Evolutionary conservation across 139 green algal genomes (phyloP), one percentile per base, ranked within the genome.

Genomic region (Raphidocelis subcapitata): DNA sequence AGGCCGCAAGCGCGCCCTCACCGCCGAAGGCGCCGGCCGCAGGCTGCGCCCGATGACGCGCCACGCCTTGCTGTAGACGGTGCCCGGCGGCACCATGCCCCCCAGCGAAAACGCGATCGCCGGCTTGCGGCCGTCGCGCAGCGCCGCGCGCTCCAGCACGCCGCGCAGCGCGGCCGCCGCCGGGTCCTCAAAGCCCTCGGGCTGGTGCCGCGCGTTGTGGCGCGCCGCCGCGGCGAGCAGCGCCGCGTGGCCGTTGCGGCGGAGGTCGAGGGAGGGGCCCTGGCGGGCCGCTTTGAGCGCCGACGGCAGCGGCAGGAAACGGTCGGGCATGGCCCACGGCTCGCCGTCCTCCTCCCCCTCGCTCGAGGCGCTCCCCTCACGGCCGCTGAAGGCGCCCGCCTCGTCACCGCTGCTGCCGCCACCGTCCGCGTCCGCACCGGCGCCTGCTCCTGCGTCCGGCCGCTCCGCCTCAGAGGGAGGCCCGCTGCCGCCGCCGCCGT

Each of bases 21-120:
- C 41, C 41, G 12, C 41, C 41, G 8, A 12, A 20, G 12, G 8
- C 41, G 41, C 41, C 37, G 44, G 69, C 26, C 16, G 33, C 35
- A 35, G 3, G 35, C 61, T 65, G 37, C 69, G 69, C 44, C 44
- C 65, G 41, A 75, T 60, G 26, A 20, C 67, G 47, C 57, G 51
- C 69, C 69, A 75, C 2, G 69, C 69, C 15, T 67, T 75, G 28
- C 36, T 57, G 32, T 75, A 75, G 18, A 41, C 28, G 57, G 55
- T 67, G 36, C 65, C 57, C 12, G 37, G 28, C 4, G 69, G 69
- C 46, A 59, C 3, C 1, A 65, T 26, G n/a, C 26, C 44, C 36
- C 69, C 69, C 29, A 75, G 23, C 14, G 56, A 51, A 35, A 55
- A 29, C 12, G 57, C 65, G 16, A 47, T 46, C 16, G 69, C 57